Percentiles rank a stretch among this genome's conserved stretches.
Conservation (phyloP, 225 moss, liverwort and hornwort species). For the Pseudisothecium myosuroides region DNA sequence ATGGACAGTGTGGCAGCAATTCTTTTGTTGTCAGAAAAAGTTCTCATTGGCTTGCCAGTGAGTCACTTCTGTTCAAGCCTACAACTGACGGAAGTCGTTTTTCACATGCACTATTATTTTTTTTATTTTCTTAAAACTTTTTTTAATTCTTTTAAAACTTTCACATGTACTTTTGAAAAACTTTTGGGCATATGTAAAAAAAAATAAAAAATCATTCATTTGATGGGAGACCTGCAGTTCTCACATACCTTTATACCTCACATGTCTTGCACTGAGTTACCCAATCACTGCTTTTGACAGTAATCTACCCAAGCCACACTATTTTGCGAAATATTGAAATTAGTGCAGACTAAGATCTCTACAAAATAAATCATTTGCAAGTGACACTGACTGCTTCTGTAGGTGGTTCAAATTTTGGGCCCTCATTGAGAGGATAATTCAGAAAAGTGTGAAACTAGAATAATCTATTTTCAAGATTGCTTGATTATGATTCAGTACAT, state of each 20-base stretch:
- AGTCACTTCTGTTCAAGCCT: background rate
- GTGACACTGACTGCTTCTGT: background rate
- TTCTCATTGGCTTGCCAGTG: background rate
- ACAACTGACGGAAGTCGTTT: background rate
- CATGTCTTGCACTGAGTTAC: background rate
- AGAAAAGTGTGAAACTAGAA: too few species aligned
- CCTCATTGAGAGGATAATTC: background rate
- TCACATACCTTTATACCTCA: background rate
- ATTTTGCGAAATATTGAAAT: background rate
- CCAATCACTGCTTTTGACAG: background rate
- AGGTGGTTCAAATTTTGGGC: background rate
- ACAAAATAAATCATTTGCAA: background rate
- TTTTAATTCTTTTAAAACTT: too few species aligned
- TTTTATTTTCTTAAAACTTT: too few species aligned
- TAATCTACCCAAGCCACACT: background rate
- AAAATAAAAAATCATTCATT: background rate
- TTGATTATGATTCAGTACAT: background rate
- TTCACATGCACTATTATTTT: background rate
- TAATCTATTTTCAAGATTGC: background rate
- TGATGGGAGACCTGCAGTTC: background rate
- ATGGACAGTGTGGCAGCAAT: background rate
- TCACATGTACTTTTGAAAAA: background rate
- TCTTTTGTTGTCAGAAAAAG: background rate
- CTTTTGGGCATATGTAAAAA: background rate
- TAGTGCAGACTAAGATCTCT: background rate